Percentiles rank a stretch among this genome's conserved stretches.
phyloP scores from a whole-genome alignment of 1,284 basidiomycete genomes.

The Kwoniella shivajii region DNA sequence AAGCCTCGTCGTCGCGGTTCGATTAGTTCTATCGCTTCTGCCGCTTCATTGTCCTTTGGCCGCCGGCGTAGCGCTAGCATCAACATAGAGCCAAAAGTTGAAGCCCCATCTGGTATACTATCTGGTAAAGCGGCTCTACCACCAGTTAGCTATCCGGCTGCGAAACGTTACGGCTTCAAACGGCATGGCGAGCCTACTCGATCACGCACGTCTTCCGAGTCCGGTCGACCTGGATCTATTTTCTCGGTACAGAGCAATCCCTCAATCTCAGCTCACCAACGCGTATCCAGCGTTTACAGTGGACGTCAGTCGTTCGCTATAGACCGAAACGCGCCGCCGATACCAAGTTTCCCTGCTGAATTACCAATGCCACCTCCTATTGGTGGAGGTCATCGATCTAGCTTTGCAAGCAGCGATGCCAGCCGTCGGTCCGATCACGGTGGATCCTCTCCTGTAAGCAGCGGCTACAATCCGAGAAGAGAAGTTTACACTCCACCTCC shows the following conservation, averaged over 20 bases:
- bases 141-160: conserved; percentile 49
- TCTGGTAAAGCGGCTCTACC: conserved; percentile 44
- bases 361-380: conserved; percentile 33
- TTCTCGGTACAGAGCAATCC: conserved; percentile 49
- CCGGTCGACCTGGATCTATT: conserved; percentile 49
- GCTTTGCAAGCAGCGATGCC: conserved; percentile 34
- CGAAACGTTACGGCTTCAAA: conserved; percentile 53
- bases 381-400: conserved; percentile 30
- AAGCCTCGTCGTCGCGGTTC: conserved; percentile 39
- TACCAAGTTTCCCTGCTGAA: conserved; percentile 21
- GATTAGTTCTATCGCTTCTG: conserved; percentile 40
- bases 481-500: conserved; percentile 18
- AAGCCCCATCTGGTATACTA: conserved; percentile 25
- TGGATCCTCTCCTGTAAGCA: conserved; percentile 22
- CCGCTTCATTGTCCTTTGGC: conserved; percentile 37
- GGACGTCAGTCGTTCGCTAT: conserved; percentile 19
- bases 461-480: conserved; percentile 17
- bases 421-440: conserved; percentile 30
- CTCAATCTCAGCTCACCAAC: conserved; percentile 22
- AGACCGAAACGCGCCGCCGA: conserved; percentile 22
- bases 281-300: conserved; percentile 14
- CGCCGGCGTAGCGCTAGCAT: conserved; percentile 39
- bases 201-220: conserved; percentile 36
- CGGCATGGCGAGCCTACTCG: conserved; percentile 38
- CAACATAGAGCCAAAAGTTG: conserved; percentile 11